A percentile compares a stretch with the other conserved stretches of the same genome.
Evolutionary conservation across 2,329 filamentous ascomycete genomes (phyloP).

Genomic region (Lachnellula arida): DNA sequence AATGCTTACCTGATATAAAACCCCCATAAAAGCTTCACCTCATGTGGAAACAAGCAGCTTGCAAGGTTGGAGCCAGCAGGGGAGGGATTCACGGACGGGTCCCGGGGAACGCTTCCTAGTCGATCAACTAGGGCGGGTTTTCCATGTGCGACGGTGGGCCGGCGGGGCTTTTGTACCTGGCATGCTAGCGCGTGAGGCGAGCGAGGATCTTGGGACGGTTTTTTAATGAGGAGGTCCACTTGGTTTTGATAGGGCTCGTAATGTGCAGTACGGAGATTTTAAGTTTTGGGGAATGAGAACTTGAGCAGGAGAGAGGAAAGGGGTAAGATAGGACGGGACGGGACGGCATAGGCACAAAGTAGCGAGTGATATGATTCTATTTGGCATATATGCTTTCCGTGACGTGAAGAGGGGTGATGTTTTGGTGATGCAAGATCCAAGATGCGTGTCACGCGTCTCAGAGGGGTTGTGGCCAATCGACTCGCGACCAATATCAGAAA

Average conservation of each 20-base stretch:
- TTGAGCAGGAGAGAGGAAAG: not conserved
- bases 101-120: constrained; percentile 22
- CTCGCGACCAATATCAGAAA: constrained; percentile 20
- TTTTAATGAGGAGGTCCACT: constrained; percentile 4
- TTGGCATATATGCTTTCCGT: not conserved
- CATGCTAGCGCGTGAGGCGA: constrained; percentile 9
- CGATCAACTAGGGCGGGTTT: not conserved
- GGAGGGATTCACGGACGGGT: constrained; percentile 13
- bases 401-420: not conserved
- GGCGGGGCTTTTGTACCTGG: constrained; percentile 16
- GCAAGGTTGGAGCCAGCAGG: constrained; percentile 5
- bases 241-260: no score
- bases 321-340: not conserved
- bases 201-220: constrained; percentile 6
- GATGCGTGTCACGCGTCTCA: constrained; percentile 17
- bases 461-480: constrained; percentile 15
- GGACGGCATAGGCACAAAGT: not conserved
- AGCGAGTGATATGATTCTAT: not conserved
- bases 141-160: constrained; percentile 11
- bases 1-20: constrained; percentile 1
- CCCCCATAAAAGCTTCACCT: constrained; percentile 1
- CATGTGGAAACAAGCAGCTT: not conserved
- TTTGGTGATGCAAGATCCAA: not conserved
- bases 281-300: not conserved
- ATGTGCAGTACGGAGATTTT: not conserved